Conservation (phyloP, 768 basidiomycete genomes). For the Termitomyces sp. region DNA sequence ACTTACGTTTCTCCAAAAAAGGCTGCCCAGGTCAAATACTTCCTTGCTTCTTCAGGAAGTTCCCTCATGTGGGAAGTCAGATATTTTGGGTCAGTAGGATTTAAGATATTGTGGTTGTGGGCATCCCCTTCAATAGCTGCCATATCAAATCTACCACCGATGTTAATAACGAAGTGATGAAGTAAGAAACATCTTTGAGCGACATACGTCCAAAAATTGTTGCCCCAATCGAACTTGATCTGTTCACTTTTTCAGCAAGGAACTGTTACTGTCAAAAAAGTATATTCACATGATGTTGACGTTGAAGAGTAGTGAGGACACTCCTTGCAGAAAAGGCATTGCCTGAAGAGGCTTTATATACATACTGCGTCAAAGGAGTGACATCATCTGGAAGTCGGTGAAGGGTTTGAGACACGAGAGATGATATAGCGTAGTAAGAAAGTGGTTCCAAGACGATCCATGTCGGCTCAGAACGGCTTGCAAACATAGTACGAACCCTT, state of each 20-base stretch:
- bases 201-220: conserved; percentile 64
- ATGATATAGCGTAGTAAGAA: conserved; percentile 47
- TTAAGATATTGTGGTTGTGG: conserved; percentile 44
- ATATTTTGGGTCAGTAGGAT: conserved; percentile 61
- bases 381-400: conserved; percentile 56
- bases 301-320: conserved; percentile 56
- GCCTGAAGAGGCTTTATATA: conserved; percentile 55
- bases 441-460: conserved; percentile 68
- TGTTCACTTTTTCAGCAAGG: conserved; percentile 16
- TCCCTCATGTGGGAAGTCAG: conserved; percentile 54
- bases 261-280: background rate
- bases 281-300: conserved; percentile 51
- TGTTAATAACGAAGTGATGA: background rate
- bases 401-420: conserved; percentile 59
- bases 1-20: conserved; percentile 69
- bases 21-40: conserved; percentile 67
- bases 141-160: conserved; percentile 45
- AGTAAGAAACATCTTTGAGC: background rate
- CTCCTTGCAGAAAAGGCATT: conserved; percentile 69
- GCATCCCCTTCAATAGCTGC: conserved; percentile 49
- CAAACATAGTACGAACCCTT: conserved; percentile 52
- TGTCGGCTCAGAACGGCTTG: conserved; percentile 49
- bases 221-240: conserved; percentile 64
- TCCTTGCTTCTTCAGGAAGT: conserved; percentile 58
- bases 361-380: conserved; percentile 45